Evolutionary conservation across 2,329 filamentous ascomycete species (phyloP), one percentile per base, ranked within the genome.

Genomic region (Exophiala dermatitidis): DNA sequence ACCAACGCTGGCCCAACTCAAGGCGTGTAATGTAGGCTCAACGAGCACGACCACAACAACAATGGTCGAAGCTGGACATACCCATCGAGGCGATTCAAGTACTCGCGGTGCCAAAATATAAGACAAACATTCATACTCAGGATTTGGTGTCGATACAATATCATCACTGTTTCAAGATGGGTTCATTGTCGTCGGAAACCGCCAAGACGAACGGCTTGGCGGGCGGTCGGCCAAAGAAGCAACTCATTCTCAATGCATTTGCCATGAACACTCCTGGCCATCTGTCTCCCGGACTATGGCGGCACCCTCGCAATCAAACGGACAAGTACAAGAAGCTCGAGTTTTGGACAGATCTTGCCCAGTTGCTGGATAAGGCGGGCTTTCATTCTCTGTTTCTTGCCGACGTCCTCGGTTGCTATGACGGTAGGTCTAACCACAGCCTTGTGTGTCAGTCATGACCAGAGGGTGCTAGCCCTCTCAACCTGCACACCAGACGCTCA

Each of bases 351-450:
- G 61, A 69, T 1, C 60, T 78, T 1, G 76, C 75, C 1, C 69
- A 76, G 49, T 69, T 70, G 48, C 67, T 77, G 1, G 74, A 77
- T 37, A 69, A 69, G 7, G 73, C 72, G 26, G 74, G 74, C 32
- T 77, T 77, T 56, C 74, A 77, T 54, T 74, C 70, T 7, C 70
- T 78, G 40, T 78, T 78, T 65, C 70, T 78, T 44, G 76, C 76
- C 3, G 76, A 77, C 54, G 71, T 75, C 1, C 66, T 77, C 0
- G 54, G 54, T 6, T 44, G 41, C 10, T 57, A 57, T 36, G 54
- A 57, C 28, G 51, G 51, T 55, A 52, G 38, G 53, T 48, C 8
- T 19, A 19, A 19, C 19, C 19, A 26, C n/a, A 41, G 38, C 12
- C 38, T 41, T 38, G 36, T 38, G 9, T 38, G 26, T 33, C 42